Percentiles rank a stretch among this genome's conserved stretches.
Evolutionary conservation across 2,329 filamentous ascomycete genomes (phyloP).

Genomic region (Aspergillus fijiensis): DNA sequence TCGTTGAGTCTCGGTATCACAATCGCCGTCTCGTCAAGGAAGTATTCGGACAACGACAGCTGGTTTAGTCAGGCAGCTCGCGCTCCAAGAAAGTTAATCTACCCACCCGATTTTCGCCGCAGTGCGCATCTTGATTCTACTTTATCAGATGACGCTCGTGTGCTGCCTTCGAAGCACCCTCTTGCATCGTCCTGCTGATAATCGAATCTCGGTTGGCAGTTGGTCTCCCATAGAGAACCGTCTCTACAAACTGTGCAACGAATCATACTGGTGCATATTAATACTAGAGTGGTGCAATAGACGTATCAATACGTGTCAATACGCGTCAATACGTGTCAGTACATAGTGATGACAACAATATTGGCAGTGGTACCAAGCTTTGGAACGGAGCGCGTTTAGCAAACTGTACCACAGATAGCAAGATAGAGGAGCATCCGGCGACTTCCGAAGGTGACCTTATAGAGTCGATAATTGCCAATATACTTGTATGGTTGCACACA

Average conservation of each 20-base stretch:
- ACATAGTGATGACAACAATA: not conserved
- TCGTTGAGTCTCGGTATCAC: constrained; percentile 27
- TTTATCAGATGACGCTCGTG: not conserved
- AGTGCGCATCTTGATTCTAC: not conserved
- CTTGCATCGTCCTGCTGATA: not conserved
- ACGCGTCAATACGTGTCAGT: not conserved
- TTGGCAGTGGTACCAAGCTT: not conserved
- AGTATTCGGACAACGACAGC: not conserved
- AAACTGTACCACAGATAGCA: not conserved
- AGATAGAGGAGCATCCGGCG: not conserved
- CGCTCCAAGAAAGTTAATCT: not conserved
- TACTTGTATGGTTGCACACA: not conserved
- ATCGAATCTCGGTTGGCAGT: not conserved
- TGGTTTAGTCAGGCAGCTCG: not conserved
- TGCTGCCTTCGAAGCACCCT: not conserved
- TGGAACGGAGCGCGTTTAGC: not conserved
- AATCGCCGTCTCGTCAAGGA: not conserved
- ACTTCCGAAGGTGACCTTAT: not conserved
- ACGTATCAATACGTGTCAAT: too few species aligned
- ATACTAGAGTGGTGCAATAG: not conserved
- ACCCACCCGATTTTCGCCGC: not conserved
- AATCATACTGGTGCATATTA: not conserved
- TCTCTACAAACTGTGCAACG: not conserved
- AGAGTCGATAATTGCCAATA: not conserved
- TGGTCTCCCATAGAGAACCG: not conserved